Conservation (phyloP, 768 basidiomycete species). For the Naganishia vaughanmartiniae region DNA sequence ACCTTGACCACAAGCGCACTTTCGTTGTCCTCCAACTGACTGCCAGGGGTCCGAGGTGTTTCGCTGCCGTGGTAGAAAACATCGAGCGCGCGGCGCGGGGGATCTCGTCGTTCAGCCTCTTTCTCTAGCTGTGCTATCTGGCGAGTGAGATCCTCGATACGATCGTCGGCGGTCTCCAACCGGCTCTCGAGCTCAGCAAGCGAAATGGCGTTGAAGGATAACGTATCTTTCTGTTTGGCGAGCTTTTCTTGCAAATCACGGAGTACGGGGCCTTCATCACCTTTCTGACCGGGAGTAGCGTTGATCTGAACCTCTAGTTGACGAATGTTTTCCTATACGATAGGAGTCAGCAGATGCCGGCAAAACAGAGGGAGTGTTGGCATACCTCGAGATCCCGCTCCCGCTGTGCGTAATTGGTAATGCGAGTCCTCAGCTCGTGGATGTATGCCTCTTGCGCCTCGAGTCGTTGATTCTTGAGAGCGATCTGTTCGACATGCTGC, state of each 20-base stretch:
- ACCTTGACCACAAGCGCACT: slow-evolving; percentile 70
- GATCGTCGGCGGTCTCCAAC: slow-evolving; percentile 78
- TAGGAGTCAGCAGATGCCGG: slow-evolving; percentile 32
- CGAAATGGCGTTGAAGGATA: slow-evolving; percentile 55
- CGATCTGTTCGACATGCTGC: slow-evolving; percentile 51
- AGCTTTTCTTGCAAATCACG: neutral
- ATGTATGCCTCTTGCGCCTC: slow-evolving; percentile 75
- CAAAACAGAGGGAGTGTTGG: slow-evolving; percentile 10
- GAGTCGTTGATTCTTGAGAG: slow-evolving; percentile 75
- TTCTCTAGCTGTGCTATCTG: slow-evolving; percentile 73
- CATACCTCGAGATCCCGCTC: slow-evolving; percentile 55
- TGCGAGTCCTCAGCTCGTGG: slow-evolving; percentile 62
- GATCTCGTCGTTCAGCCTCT: slow-evolving; percentile 68
- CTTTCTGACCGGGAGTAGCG: neutral
- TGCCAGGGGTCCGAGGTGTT: slow-evolving; percentile 61
- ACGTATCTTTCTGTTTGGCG: neutral
- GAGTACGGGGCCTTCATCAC: neutral
- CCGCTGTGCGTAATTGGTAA: neutral
- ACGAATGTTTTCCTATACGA: slow-evolving; percentile 58
- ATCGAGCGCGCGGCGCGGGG: too few species aligned
- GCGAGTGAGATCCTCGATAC: slow-evolving; percentile 75
- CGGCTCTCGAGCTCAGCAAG: slow-evolving; percentile 90
- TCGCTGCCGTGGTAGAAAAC: too few species aligned
- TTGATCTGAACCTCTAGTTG: slow-evolving; percentile 1
- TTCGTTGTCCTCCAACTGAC: slow-evolving; percentile 73